Base-by-base conservation (phyloP, 768 basidiomycete genomes). In the Trametes meyenii region DNA sequence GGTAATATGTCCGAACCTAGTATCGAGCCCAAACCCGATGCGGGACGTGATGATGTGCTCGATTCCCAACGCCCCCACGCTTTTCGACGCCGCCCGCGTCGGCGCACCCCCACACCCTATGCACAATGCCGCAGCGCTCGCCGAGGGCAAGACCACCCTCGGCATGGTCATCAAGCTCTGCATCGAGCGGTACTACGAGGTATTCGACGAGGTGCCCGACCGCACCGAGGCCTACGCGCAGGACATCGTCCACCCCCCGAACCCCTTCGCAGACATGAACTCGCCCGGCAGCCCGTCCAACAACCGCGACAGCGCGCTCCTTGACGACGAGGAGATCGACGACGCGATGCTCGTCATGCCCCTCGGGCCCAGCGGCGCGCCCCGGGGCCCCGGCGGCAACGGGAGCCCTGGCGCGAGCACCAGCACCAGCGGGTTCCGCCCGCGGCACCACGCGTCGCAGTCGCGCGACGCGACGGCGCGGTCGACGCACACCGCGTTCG, bases 131-230 rank as follows among this genome's bases (percentile, higher is more conserved):
- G 69, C 70, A 48, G 66, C 76, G 2, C 66, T 66, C 29, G 62
- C 64, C 3, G 81, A 84, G 67, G 82, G 81, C 36, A 77, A 76
- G 64, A 85, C 85, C 10, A 92, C 90, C 0, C 77, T 94, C 0
- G 91, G 90, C 2, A 77, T 79, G 62, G 76, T 94, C 43, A 78
- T 93, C 72, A 86, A 86, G 69, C 75, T 91, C 44, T 94, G 90
- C 72, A 92, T 94, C 52, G 82, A 89, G 67, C 84, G 84, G 44
- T 94, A 94, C 71, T 93, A 88, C 71, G 92, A 94, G 70, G 77
- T 94, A 33, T 94, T 94, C 66, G 92, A 93, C 70, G 92, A 94
- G 66, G 74, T 88, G n/a, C 75, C 72, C 58, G 92, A 93, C 74
- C 82, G 85, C 16, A 81, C 80, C 60, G 90, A 92, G 65, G 85